phyloP scores from a whole-genome alignment of 2,329 filamentous ascomycete genomes.

The Clonostachys byssicola region DNA sequence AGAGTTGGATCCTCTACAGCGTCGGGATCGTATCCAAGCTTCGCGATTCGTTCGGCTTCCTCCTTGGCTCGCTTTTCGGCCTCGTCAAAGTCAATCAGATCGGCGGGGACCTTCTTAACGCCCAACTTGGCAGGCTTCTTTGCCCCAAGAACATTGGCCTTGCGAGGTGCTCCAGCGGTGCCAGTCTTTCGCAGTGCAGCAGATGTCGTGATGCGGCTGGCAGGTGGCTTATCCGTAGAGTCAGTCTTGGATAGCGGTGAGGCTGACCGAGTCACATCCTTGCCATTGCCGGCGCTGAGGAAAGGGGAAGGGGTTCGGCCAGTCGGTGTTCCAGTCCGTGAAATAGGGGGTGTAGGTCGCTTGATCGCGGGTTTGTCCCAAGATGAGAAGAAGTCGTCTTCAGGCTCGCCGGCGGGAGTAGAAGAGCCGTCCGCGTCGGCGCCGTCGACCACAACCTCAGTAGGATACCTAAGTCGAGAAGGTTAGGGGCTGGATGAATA shows the following conservation, averaged over 20 bases:
- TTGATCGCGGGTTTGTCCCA: slow-evolving; percentile 99
- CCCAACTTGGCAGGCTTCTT: slow-evolving; percentile 83
- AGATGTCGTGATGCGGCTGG: slow-evolving; percentile 72
- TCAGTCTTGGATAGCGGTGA: slow-evolving; percentile 73
- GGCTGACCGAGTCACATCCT: slow-evolving; percentile 70
- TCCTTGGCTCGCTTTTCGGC: slow-evolving; percentile 96
- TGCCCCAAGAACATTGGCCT: slow-evolving; percentile 78
- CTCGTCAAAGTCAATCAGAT: slow-evolving; percentile 91
- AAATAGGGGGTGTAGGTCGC: slow-evolving; percentile 88
- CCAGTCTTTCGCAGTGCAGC: slow-evolving; percentile 77
- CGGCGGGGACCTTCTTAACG: slow-evolving; percentile 81
- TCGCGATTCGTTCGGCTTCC: slow-evolving; percentile 92
- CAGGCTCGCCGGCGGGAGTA: slow-evolving; percentile 78
- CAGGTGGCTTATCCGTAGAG: slow-evolving; percentile 48
- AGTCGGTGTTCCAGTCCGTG: slow-evolving; percentile 79
- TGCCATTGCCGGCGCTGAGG: slow-evolving; percentile 72
- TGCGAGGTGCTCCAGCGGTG: slow-evolving; percentile 62
- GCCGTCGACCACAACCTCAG: slow-evolving; percentile 80
- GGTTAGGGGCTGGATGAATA: slow-evolving; percentile 11
- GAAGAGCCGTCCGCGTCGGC: slow-evolving; percentile 61
- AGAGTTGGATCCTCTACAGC: slow-evolving; percentile 63
- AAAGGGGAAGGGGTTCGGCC: slow-evolving; percentile 88
- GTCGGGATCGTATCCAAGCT: slow-evolving; percentile 91
- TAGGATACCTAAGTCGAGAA: slow-evolving; percentile 60
- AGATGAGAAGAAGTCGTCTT: slow-evolving; percentile 98